Evolutionary conservation across 1,284 basidiomycete genomes (phyloP).

Genomic region (Moesziomyces antarcticus): DNA sequence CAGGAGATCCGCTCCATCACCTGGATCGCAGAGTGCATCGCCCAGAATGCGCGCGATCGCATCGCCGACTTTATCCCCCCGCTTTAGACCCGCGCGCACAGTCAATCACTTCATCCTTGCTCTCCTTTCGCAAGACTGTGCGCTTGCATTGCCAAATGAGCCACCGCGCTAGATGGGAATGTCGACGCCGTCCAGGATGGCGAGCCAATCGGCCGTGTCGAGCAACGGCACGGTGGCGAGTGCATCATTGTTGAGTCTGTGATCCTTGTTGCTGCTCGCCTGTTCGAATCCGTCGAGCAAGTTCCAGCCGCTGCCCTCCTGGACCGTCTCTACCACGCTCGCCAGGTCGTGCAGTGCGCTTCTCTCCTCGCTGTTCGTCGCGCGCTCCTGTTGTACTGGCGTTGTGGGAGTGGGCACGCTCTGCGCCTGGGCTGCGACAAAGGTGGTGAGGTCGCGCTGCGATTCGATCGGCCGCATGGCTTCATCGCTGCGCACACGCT

Average conservation of each 20-base stretch:
- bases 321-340: constrained; percentile 18
- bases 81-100: background rate
- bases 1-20: constrained; percentile 97
- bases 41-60: constrained; percentile 58
- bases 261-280: background rate
- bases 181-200: constrained; percentile 31
- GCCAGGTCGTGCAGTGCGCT: constrained; percentile 30
- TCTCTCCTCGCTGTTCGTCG: background rate
- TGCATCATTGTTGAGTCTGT: constrained; percentile 1
- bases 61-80: constrained; percentile 49
- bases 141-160: background rate
- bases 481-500: background rate
- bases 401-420: background rate
- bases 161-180: constrained; percentile 12
- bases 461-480: constrained; percentile 4
- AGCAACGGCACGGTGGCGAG: constrained; percentile 25
- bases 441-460: constrained; percentile 27
- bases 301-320: no score
- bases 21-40: constrained; percentile 86
- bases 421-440: constrained; percentile 8
- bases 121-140: background rate
- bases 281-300: no score
- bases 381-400: background rate
- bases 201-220: constrained; percentile 32
- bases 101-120: background rate